Evolutionary conservation across 2,329 filamentous ascomycete species (phyloP).

Genomic region (Lachnellula occidentalis): DNA sequence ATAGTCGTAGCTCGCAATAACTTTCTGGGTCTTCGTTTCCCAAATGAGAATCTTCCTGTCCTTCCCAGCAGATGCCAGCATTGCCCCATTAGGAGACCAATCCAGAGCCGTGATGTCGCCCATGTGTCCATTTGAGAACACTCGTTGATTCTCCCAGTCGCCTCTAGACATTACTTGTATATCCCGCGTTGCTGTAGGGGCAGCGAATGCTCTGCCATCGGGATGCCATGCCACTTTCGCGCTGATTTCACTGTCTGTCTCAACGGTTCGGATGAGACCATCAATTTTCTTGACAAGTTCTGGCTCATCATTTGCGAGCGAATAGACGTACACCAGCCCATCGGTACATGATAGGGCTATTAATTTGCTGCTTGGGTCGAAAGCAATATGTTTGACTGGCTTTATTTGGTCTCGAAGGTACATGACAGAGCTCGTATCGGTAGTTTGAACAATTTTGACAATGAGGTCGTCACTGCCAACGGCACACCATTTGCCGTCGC

Average conservation of each 20-base stretch:
- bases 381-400: constrained; percentile 86
- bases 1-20: constrained; percentile 74
- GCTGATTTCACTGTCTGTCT: constrained; percentile 70
- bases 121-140: constrained; percentile 73
- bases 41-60: constrained; percentile 72
- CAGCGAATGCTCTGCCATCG: constrained; percentile 84
- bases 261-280: constrained; percentile 73
- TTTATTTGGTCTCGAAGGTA: constrained; percentile 78
- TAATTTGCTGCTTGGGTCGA: constrained; percentile 72
- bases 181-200: constrained; percentile 74
- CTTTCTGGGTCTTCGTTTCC: constrained; percentile 82
- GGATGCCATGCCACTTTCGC: constrained; percentile 85
- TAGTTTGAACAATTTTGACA: constrained; percentile 80
- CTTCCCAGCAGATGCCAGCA: constrained; percentile 67
- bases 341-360: constrained; percentile 82
- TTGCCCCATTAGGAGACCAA: constrained; percentile 92
- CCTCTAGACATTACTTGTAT: constrained; percentile 81
- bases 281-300: constrained; percentile 79
- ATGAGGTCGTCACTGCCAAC: constrained; percentile 95
- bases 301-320: constrained; percentile 69
- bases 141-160: constrained; percentile 82
- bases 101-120: constrained; percentile 80
- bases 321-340: constrained; percentile 87
- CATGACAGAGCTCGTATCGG: constrained; percentile 70
- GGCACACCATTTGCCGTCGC: constrained; percentile 80